Conservation (phyloP, 116 monocot genomes). For the Iris pallida region DNA sequence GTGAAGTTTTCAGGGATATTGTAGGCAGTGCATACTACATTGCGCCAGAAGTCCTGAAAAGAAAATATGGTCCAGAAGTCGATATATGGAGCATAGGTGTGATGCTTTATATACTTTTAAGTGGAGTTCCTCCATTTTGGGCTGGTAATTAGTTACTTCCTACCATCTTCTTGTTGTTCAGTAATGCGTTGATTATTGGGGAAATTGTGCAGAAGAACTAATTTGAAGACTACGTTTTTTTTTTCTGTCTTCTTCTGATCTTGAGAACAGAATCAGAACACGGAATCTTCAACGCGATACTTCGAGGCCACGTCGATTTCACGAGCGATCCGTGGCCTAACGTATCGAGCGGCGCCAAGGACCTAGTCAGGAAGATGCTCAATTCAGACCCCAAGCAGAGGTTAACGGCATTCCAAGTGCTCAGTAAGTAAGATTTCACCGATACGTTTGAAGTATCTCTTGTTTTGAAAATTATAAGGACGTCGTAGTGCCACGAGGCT, state of each 20-base stretch:
- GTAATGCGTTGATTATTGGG: background rate
- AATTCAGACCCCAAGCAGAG: slow-evolving; percentile 52
- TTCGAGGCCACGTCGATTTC: slow-evolving; percentile 46
- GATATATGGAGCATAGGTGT: slow-evolving; percentile 5
- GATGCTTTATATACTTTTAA: slow-evolving; percentile 3
- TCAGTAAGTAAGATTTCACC: slow-evolving; percentile 29
- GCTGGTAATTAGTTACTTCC: background rate
- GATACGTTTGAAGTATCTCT: too few species aligned
- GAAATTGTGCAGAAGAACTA: too few species aligned
- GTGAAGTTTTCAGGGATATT: slow-evolving; percentile 2
- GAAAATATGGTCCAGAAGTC: background rate
- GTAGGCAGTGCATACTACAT: slow-evolving; percentile 5
- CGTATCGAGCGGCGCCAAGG: slow-evolving; percentile 55
- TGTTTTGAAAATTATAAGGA: too few species aligned
- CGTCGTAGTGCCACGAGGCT: too few species aligned
- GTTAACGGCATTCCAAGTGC: slow-evolving; percentile 56
- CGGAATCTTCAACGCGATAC: slow-evolving; percentile 54
- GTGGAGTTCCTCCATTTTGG: slow-evolving; percentile 5
- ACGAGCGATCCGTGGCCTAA: slow-evolving; percentile 64
- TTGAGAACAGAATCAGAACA: slow-evolving; percentile 40
- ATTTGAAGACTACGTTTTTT: background rate
- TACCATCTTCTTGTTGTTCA: background rate
- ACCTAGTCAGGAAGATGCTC: slow-evolving; percentile 60
- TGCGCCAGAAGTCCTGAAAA: background rate
- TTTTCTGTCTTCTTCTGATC: background rate